Base-by-base conservation (phyloP, 805 yeast species). In the Grigorovia humatica region DNA sequence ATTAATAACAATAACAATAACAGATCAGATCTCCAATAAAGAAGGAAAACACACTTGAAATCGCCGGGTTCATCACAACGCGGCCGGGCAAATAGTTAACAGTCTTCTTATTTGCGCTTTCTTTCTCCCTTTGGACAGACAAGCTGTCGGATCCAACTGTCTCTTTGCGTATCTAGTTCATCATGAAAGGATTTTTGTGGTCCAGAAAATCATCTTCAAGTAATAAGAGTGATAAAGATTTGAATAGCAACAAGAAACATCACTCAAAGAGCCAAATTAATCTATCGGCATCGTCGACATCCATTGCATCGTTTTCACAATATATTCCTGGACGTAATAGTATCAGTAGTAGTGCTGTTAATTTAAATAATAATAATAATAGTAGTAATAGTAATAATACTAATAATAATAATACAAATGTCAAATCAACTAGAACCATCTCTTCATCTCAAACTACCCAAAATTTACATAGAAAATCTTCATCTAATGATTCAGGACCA, bases 151-250 rank as follows among this genome's bases (percentile, higher is more conserved):
- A 23, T 23, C 27, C 6, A 23, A 23, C 27, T 23, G 27, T 23
- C 27, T 41, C n/a, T 41, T 17, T 18, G 9, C 18, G 9, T 13
- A 9, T 30, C 9, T 40, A 17, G n/a, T 20, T 9, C 11, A 43
- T 30, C 20, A 60, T 60, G 63, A 60, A 59, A 49, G 55, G 58
- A 18, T 54, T 60, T 49, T 52, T 60, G 48, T 60, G 63, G 63
- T 58, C 62, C 11, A 46, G 48, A 19, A 46, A 48, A 43, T 47
- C 49, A 17, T 44, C 53, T 40, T 38, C 55, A 27, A 48, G 43
- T 47, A 27, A 35, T 42, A 44, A 43, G 18, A 43, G 40, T 29
- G 20, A 40, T 43, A 20, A 51, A 51, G 48, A 19, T 29, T 20
- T 47, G 43, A 41, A 49, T 18, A 30, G 20, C 38, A 44, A 27